These are phyloP conservation scores for Dentipellis fragilis DNA, from an alignment of 768 basidiomycete genomes.

Conservation along the genomic window DNA sequence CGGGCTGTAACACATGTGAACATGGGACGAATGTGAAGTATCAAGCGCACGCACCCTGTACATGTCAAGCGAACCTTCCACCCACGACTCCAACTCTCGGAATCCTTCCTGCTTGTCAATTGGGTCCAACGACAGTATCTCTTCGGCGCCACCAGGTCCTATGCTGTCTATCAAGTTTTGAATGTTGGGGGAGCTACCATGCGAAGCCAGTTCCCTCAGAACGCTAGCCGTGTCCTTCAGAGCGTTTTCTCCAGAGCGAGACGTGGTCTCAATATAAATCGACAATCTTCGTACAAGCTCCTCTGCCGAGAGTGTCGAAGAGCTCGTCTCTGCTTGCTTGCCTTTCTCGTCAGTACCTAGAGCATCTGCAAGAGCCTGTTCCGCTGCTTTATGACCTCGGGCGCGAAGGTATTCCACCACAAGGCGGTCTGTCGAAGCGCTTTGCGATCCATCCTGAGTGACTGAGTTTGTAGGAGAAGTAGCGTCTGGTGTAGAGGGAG, in stretches of 20 bases:
- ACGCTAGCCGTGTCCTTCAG: slow-evolving; percentile 59
- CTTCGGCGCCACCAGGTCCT: slow-evolving; percentile 72
- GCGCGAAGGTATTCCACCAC: slow-evolving; percentile 40
- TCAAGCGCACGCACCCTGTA: slow-evolving; percentile 50
- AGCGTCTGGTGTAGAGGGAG: slow-evolving; percentile 39
- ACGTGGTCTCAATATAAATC: slow-evolving; percentile 60
- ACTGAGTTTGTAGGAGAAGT: slow-evolving; percentile 23
- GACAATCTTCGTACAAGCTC: slow-evolving; percentile 49
- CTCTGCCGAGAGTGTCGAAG: slow-evolving; percentile 24
- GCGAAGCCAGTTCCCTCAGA: slow-evolving; percentile 54
- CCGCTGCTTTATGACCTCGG: slow-evolving; percentile 36
- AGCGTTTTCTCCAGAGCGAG: slow-evolving; percentile 58
- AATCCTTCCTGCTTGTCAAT: slow-evolving; percentile 83
- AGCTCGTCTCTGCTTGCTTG: slow-evolving; percentile 21
- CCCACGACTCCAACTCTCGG: slow-evolving; percentile 79
- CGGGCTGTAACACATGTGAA: slow-evolving; percentile 45
- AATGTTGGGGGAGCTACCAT: slow-evolving; percentile 63
- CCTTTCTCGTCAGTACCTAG: slow-evolving; percentile 26
- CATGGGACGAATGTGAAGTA: background rate
- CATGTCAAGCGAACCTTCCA: slow-evolving; percentile 86
- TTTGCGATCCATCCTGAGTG: slow-evolving; percentile 32
- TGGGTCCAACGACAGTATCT: slow-evolving; percentile 71
- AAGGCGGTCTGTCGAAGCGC: slow-evolving; percentile 28
- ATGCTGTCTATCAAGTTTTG: slow-evolving; percentile 71
- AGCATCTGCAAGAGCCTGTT: slow-evolving; percentile 31